A percentile compares a stretch with the other conserved stretches of the same genome.
Evolutionary conservation across 106 monocot genomes (phyloP).

Genomic region (Iris macrosiphon): DNA sequence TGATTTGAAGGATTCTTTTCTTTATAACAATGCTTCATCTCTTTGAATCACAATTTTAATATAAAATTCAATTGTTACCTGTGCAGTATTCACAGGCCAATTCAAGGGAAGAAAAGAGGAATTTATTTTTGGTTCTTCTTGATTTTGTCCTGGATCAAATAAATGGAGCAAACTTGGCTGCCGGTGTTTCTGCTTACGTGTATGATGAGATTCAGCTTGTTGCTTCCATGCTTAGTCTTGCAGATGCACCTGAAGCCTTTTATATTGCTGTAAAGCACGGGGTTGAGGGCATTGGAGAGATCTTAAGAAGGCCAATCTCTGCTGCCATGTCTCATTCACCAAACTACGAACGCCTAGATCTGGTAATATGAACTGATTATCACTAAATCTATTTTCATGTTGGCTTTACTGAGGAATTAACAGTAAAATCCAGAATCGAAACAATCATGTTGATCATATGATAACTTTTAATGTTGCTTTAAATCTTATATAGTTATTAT

Average conservation of each 20-base stretch:
- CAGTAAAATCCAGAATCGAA: no score
- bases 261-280: conserved; percentile 88
- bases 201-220: conserved; percentile 69
- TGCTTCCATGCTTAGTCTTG: conserved; percentile 68
- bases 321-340: conserved; percentile 51
- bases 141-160: conserved; percentile 81
- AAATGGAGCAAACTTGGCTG: conserved; percentile 47
- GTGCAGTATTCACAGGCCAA: conserved; percentile 91
- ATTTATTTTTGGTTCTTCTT: conserved; percentile 78
- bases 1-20: no score
- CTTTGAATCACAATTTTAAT: neutral
- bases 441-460: no score
- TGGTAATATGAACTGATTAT: conserved; percentile 34
- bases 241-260: conserved; percentile 89
- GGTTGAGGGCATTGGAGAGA: conserved; percentile 70
- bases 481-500: no score
- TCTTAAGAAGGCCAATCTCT: conserved; percentile 63
- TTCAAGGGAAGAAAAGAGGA: conserved; percentile 72
- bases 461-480: no score
- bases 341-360: conserved; percentile 57
- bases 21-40: no score
- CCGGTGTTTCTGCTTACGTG: conserved; percentile 41
- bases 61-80: neutral
- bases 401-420: no score
- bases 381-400: neutral